phyloP scores from a whole-genome alignment of 169 alveolate genomes.

The Ichthyophthirius multifiliis region DNA sequence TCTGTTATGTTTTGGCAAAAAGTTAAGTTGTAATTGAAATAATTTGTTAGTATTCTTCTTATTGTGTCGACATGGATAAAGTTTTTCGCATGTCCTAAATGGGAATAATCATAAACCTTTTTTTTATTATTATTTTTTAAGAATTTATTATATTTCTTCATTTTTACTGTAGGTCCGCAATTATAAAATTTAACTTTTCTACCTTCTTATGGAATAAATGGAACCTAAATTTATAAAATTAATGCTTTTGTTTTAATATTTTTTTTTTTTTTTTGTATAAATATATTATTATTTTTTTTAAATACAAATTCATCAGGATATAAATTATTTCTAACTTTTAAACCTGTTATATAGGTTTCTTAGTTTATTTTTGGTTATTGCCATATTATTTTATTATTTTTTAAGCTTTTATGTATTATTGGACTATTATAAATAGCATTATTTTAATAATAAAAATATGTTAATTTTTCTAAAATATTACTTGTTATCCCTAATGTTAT shows the following conservation, averaged over 20 bases:
- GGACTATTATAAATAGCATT: no score
- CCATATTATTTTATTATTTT: no score
- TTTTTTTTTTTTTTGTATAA: no score
- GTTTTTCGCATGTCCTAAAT: constrained; percentile 99
- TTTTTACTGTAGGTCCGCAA: constrained; percentile 82
- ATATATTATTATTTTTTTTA: no score
- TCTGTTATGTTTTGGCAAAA: constrained; percentile 97
- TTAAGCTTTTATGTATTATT: no score
- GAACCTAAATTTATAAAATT: no score
- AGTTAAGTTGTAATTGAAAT: constrained; percentile 94
- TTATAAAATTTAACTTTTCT: constrained; percentile 70
- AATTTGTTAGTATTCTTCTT: constrained; percentile 92
- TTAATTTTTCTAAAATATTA: no score
- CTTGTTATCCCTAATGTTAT: no score
- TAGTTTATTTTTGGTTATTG: neutral
- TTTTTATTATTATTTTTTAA: neutral
- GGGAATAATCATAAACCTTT: constrained; percentile 95
- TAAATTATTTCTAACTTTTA: neutral
- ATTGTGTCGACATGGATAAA: constrained; percentile 95
- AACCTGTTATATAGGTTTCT: neutral
- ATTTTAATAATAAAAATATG: no score
- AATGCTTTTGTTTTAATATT: no score
- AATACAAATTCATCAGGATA: neutral
- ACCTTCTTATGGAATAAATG: constrained; percentile 56
- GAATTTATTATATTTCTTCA: neutral